Conservation (phyloP, 2,329 filamentous ascomycete species). For the Aspergillus latus region DNA sequence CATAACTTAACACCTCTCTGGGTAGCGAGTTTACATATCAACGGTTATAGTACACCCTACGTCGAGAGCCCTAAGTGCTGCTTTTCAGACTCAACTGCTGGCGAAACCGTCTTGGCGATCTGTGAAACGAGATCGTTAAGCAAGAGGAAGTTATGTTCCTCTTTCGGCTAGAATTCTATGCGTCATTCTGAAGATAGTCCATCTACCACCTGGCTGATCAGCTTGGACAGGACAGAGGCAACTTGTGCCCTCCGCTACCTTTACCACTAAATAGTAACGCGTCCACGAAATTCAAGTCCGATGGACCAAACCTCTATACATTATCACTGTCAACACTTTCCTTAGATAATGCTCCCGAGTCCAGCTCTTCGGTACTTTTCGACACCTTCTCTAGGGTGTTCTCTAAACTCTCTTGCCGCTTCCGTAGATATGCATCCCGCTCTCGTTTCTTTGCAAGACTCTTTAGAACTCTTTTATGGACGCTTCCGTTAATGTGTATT, state of each 20-base stretch:
- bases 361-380: conserved; percentile 8
- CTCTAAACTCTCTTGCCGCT: conserved; percentile 17
- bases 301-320: not conserved
- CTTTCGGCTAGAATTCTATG: too few relatives aligned
- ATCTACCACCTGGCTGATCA: not conserved
- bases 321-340: not conserved
- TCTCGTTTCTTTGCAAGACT: conserved; percentile 30
- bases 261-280: not conserved
- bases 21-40: not conserved
- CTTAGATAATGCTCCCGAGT: not conserved
- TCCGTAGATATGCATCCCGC: conserved; percentile 35
- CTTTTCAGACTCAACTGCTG: too few relatives aligned
- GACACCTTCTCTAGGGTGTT: conserved; percentile 2
- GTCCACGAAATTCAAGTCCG: not conserved
- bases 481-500: conserved; percentile 55
- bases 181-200: not conserved
- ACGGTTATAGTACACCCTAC: too few relatives aligned
- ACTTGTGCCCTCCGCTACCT: not conserved
- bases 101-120: too few relatives aligned
- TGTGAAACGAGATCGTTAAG: not conserved
- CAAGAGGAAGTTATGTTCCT: too few relatives aligned
- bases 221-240: not conserved
- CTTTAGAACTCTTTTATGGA: conserved; percentile 60
- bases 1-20: not conserved
- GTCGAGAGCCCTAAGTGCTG: too few relatives aligned